A percentile compares a stretch with the other conserved stretches of the same genome.
These are phyloP conservation scores for Acacia crassicarpa DNA, from an alignment of 306 rosid species.

Conservation along the genomic window DNA sequence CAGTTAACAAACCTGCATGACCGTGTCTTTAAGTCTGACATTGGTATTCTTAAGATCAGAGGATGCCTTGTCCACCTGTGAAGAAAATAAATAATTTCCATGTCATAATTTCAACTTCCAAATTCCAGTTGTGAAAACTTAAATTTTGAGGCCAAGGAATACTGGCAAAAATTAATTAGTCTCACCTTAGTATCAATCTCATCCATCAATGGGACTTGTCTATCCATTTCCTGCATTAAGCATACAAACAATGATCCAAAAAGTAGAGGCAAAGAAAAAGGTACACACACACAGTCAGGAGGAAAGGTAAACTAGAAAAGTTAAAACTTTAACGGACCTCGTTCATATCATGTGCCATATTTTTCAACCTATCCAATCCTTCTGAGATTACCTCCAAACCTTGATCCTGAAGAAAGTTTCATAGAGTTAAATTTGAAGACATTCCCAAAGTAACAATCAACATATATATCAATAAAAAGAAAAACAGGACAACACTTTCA, in stretches of 20 bases:
- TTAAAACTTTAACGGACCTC: conserved; percentile 56
- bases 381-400: conserved; percentile 92
- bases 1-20: conserved; percentile 69
- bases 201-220: conserved; percentile 99
- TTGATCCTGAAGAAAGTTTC: conserved; percentile 72
- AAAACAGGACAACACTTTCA: not conserved
- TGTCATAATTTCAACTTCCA: conserved; percentile 30
- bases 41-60: conserved; percentile 97
- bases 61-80: conserved; percentile 87
- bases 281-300: not conserved
- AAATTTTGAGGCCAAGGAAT: not conserved
- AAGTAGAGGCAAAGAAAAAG: not conserved
- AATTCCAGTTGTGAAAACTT: conserved; percentile 16
- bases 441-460: conserved; percentile 13
- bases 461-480: not conserved
- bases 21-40: conserved; percentile 92
- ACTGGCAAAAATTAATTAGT: conserved; percentile 7
- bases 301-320: not conserved
- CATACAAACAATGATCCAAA: conserved; percentile 27
- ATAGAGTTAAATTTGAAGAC: conserved; percentile 26
- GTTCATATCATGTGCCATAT: conserved; percentile 97
- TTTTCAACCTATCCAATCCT: conserved; percentile 88
- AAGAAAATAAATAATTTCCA: conserved; percentile 29
- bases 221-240: conserved; percentile 73
- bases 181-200: conserved; percentile 95